Conservation (phyloP, 2,329 filamentous ascomycete species). For the Paraphoma sp. region DNA sequence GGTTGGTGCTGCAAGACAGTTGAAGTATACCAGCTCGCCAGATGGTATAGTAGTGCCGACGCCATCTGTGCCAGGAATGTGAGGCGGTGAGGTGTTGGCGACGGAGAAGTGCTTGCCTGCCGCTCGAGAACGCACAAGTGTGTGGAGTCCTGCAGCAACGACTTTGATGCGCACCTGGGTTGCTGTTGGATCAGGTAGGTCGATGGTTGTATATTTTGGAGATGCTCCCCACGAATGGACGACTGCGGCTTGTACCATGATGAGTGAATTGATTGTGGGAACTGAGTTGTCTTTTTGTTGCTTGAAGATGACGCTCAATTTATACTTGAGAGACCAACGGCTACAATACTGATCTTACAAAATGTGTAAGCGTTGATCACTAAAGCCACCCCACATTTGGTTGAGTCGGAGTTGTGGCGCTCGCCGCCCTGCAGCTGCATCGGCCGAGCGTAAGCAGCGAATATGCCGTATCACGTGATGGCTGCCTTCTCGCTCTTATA, state of each 20-base stretch:
- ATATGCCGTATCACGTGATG: background rate
- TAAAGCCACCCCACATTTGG: background rate
- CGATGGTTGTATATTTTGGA: constrained; percentile 42
- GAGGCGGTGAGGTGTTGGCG: constrained; percentile 56
- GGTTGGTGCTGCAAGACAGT: constrained; percentile 44
- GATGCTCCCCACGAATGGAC: constrained; percentile 50
- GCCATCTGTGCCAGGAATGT: constrained; percentile 62
- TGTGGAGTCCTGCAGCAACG: constrained; percentile 60
- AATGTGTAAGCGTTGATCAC: background rate
- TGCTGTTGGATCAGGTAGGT: constrained; percentile 46
- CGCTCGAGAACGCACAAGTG: constrained; percentile 61
- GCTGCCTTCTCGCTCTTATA: background rate
- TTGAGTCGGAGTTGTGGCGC: background rate
- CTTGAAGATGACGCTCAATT: no score
- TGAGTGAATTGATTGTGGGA: background rate
- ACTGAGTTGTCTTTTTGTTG: no score
- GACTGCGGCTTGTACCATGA: constrained; percentile 49
- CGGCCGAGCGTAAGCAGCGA: background rate
- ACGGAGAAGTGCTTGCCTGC: constrained; percentile 63
- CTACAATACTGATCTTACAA: background rate
- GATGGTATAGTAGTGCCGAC: constrained; percentile 56
- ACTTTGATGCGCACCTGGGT: constrained; percentile 59
- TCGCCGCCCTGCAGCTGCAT: background rate
- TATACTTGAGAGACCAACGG: background rate
- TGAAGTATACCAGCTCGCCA: constrained; percentile 60